Percentiles rank a stretch among this genome's conserved stretches.
Evolutionary conservation across 805 yeast species (phyloP).

Genomic region (Barnettozyma populi): DNA sequence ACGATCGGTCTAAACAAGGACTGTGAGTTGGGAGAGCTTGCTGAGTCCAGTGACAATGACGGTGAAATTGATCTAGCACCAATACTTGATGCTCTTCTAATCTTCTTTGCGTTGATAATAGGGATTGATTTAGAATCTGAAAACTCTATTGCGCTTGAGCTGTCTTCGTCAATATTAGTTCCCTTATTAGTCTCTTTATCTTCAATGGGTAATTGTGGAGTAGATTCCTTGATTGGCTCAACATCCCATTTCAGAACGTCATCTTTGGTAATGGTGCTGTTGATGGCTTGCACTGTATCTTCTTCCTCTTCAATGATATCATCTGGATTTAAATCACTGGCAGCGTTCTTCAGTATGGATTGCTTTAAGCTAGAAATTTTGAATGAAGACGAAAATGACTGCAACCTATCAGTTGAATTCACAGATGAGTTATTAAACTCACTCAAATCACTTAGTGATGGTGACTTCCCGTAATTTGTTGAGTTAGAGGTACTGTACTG

Average conservation of each 20-base stretch:
- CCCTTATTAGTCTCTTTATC: not conserved
- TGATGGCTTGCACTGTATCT: constrained; percentile 7
- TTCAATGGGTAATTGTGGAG: not conserved
- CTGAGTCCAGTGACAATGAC: constrained; percentile 18
- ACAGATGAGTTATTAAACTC: constrained; percentile 16
- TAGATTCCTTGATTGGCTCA: not conserved
- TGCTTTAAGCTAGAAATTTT: constrained; percentile 16
- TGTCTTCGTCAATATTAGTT: constrained; percentile 3
- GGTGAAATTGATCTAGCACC: constrained; percentile 22
- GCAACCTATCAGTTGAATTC: constrained; percentile 9
- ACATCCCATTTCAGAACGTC: constrained; percentile 21
- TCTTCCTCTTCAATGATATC: constrained; percentile 20
- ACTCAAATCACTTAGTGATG: constrained; percentile 25
- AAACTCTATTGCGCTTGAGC: constrained; percentile 22
- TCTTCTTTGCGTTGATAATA: constrained; percentile 6
- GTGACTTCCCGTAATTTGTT: constrained; percentile 24
- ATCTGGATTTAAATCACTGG: not conserved
- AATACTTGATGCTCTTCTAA: constrained; percentile 6
- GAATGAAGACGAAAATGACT: constrained; percentile 11
- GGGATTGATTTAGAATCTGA: constrained; percentile 17
- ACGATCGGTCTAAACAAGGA: constrained; percentile 10
- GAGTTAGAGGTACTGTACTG: constrained; percentile 27
- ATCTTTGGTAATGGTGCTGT: constrained; percentile 12
- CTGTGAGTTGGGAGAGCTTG: constrained; percentile 14
- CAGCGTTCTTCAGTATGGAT: constrained; percentile 10